phyloP scores from a whole-genome alignment of 768 basidiomycete genomes.

The Pleurotus tuber-regium region DNA sequence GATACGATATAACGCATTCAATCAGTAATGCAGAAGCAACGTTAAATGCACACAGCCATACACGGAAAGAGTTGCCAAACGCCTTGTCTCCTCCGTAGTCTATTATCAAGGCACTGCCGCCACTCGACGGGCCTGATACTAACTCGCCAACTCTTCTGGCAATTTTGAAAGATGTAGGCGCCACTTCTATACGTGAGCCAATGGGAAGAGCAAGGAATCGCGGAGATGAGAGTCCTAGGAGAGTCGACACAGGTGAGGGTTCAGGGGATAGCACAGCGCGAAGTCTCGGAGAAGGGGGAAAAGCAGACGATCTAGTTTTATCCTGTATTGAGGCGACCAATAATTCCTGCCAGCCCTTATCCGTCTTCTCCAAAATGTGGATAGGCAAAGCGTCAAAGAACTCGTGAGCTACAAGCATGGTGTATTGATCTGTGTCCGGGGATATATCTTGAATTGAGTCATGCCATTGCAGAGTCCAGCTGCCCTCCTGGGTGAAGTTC shows the following conservation, averaged over 20 bases:
- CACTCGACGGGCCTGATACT: conserved; percentile 28
- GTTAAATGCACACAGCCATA: no score
- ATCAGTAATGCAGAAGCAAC: background rate
- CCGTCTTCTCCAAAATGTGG: conserved; percentile 81
- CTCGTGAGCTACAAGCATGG: conserved; percentile 91
- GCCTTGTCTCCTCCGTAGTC: conserved; percentile 84
- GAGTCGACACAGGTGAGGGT: conserved; percentile 45
- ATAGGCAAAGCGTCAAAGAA: conserved; percentile 97
- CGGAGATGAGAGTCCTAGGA: conserved; percentile 63
- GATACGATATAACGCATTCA: conserved; percentile 4
- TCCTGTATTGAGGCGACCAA: conserved; percentile 51
- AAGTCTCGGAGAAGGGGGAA: conserved; percentile 40
- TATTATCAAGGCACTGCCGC: conserved; percentile 72
- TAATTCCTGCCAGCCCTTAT: conserved; percentile 84
- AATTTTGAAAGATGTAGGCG: conserved; percentile 63
- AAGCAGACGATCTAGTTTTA: conserved; percentile 1
- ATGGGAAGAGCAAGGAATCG: conserved; percentile 67
- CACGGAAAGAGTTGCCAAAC: conserved; percentile 77
- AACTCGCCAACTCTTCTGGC: conserved; percentile 69
- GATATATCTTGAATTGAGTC: conserved; percentile 69
- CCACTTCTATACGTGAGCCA: conserved; percentile 81
- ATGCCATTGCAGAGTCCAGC: conserved; percentile 63
- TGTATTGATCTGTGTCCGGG: conserved; percentile 51
- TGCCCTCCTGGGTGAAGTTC: conserved; percentile 23
- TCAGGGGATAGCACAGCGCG: conserved; percentile 64